Evolutionary conservation across 208 protist species (phyloP).

Genomic region (Phytomonas sp.): DNA sequence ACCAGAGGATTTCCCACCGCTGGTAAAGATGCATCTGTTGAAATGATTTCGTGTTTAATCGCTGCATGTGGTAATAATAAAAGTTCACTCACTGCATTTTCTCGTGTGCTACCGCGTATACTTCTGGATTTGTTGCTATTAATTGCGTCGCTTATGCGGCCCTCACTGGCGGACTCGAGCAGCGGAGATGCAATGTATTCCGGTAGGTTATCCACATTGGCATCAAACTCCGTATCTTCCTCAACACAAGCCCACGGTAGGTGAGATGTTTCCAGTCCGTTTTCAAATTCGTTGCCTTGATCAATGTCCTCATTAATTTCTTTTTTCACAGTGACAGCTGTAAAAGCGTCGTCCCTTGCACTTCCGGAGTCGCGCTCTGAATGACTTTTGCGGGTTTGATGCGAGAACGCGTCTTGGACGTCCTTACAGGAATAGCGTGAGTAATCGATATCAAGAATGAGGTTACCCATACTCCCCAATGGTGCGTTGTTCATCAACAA

Average conservation of each 20-base stretch:
- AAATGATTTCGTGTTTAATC: neutral
- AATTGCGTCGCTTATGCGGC: neutral
- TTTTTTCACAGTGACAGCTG: neutral
- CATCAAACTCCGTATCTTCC: slow-evolving; percentile 5
- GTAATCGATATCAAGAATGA: slow-evolving; percentile 85
- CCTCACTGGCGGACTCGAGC: neutral
- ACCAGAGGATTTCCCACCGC: neutral
- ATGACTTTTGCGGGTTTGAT: neutral
- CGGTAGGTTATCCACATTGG: neutral
- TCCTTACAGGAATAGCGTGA: slow-evolving; percentile 21
- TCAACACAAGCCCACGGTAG: neutral
- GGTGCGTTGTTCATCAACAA: slow-evolving; percentile 82
- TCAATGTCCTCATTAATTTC: neutral
- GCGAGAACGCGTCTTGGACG: slow-evolving; percentile 5
- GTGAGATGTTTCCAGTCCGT: neutral
- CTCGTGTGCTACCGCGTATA: neutral
- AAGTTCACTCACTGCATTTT: neutral
- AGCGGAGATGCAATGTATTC: neutral
- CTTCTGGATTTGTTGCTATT: neutral
- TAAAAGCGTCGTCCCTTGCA: neutral
- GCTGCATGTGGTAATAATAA: neutral
- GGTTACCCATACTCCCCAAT: slow-evolving; percentile 63
- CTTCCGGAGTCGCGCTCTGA: neutral
- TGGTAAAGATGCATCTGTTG: neutral
- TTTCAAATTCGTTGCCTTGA: neutral